Base-by-base conservation (phyloP, 108 stramenopile species). In the Discostella pseudostelligera region DNA sequence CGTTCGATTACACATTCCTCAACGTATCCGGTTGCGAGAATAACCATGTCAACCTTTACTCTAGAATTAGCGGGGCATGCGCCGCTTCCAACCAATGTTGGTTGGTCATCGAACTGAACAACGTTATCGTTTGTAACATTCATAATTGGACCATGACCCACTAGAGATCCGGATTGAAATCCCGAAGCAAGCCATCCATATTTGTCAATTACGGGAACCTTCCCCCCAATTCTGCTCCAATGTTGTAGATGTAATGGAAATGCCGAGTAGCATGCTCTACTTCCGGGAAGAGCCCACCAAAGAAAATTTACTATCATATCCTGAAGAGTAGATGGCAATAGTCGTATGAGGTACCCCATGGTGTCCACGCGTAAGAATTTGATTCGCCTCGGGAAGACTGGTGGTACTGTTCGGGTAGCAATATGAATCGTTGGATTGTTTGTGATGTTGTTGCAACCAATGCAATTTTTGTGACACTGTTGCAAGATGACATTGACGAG, bases 171-270 rank as follows among this genome's bases (percentile, higher is more conserved):
- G 7, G 78, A 56, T 56, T 45, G 40, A 43, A 82, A 79, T 6
- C 81, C 78, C 10, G 51, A 48, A 8, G 81, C 68, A 50, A 82
- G 50, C 35, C 39, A 37, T 43, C 81, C 81, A 35, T 74, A 36
- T 53, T 82, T 82, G 39, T 82, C 81, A 45, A 82, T 82, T 19
- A 82, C 73, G 21, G 81, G 81, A 25, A 82, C 76, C 5, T 77
- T 67, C 14, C 81, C 81, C 19, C 64, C 19, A 14, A 82, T 69
- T 40, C 65, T 64, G 3, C 21, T 56, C 77, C 77, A 69, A 14
- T 74, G 43, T 59, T 76, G 65, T 36, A 82, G 56, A 72, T 76
- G 65, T 9, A 65, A 44, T 21, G 78, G 78, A 37, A 82, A 82
- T 10, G 78, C 78, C 9, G 50, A 46, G 36, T 80, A 45, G 60